Base-by-base conservation (phyloP, 139 green algal species). In the Asterochloris sp. region DNA sequence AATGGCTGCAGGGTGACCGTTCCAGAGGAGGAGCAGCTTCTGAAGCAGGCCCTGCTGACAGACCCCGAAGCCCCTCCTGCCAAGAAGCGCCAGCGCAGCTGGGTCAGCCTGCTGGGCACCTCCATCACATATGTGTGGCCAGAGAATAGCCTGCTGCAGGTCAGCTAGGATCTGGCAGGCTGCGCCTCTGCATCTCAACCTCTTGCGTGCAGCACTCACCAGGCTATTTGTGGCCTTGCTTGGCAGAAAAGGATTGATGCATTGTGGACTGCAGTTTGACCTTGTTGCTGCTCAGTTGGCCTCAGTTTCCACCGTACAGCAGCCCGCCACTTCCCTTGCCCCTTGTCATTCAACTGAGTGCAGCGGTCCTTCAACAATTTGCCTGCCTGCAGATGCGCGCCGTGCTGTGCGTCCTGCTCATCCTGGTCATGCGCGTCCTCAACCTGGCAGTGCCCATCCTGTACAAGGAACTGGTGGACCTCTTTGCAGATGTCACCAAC, bases 381-480 rank as follows among this genome's bases (percentile, higher is more conserved):
- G 15, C 78, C n/a, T 8, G 23, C 0, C 73, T 87, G 38, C 82
- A 86, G 85, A 78, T 62, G 75, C 91, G 85, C n/a, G 89, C 66
- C 66, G 54, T 85, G 0, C 11, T 83, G 0, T 96, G 93, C 84
- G 87, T 96, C n/a, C 12, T 91, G 28, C 80, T 96, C 62, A 79
- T 97, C 17, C 15, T 90, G 10, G 12, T 85, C 1, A 88, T 94
- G 77, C 88, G 94, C 9, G 79, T 90, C 2, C 86, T 95, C 63
- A 97, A 97, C 86, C 83, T 97, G 27, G 91, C 91, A 0, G 90
- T 96, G 54, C 92, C 93, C 0, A 75, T 94, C 27, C 78, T 89
- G 0, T 95, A 93, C 83, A 92, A 93, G 60, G 80, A 89, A 16
- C 87, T 94, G 64, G 87, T 96, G 26, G 86, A 94, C 80, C 69